Base-by-base conservation (phyloP, 139 green algal species). In the Tetradesmus obliquus region DNA sequence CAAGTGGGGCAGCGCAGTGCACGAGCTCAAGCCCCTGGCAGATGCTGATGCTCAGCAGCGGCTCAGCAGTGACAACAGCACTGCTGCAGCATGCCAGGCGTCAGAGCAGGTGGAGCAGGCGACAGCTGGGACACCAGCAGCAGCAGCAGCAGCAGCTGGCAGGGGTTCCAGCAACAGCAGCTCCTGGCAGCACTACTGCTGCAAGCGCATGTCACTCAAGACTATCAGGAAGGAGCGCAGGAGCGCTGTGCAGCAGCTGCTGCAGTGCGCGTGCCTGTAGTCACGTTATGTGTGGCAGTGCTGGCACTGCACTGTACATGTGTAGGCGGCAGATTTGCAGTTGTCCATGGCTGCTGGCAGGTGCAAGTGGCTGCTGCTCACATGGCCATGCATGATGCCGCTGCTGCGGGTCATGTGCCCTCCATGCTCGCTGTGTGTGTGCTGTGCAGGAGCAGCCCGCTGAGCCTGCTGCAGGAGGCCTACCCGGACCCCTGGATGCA, bases 401-500 rank as follows among this genome's bases (percentile, higher is more conserved):
- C n/a, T 15, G 15, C 55, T 84, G 79, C 24, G 20, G 20, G 72
- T n/a, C 72, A 72, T 45, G 32, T 45, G 32, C 32, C 15, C 54
- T 24, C 45, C 54, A 72, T 5, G 24, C 24, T 51, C 2, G 13
- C 12, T 4, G 4, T 32, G 9, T 69, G 20, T 53, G 22, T 66
- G 20, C 4, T 60, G 12, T 55, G 45, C 88, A 84, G 76, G 51
- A 2, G 7, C 72, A 79, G 54, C 66, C 76, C 88, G 4, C 51
- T 88, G 10, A 60, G 55, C 60, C 80, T 88, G 51, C 19, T 88
- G 45, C 87, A 88, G 55, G 60, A 81, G 53, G 4, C 19, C 58
- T 84, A 69, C 51, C 51, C 58, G 1, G 94, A 96, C 24, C 92
- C 95, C n/a, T 96, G 93, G 93, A 87, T 93, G 74, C 94, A 94